A percentile compares a stretch with the other conserved stretches of the same genome.
phyloP scores from a whole-genome alignment of 1,284 basidiomycete genomes.

The Coniferiporia sulphurascens region DNA sequence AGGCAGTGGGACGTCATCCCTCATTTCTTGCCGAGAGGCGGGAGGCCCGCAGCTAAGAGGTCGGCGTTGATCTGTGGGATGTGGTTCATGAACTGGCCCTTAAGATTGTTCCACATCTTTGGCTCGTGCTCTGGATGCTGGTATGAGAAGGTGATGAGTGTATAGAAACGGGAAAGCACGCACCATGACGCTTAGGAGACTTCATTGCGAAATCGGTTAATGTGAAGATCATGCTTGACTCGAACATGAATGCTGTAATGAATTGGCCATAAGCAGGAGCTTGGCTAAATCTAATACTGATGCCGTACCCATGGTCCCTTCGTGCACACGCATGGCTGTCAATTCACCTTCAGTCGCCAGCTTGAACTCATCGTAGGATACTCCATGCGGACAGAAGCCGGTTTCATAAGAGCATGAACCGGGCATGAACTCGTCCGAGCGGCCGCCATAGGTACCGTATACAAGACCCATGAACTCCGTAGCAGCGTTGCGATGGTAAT shows the following conservation, averaged over 20 bases:
- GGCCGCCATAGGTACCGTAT: conserved; percentile 54
- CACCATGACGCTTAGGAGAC: conserved; percentile 50
- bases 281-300: too few species aligned
- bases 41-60: conserved; percentile 42
- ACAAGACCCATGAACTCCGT: conserved; percentile 61
- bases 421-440: conserved; percentile 56
- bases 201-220: conserved; percentile 61
- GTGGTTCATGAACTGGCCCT: conserved; percentile 53
- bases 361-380: conserved; percentile 54
- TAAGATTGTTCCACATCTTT: conserved; percentile 58
- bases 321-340: conserved; percentile 44
- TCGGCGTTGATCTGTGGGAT: conserved; percentile 51
- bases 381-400: conserved; percentile 58
- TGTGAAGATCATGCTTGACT: conserved; percentile 56
- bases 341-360: conserved; percentile 47
- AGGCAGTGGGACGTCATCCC: not conserved
- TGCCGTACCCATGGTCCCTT: conserved; percentile 48
- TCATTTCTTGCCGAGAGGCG: conserved; percentile 19
- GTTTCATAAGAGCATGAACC: conserved; percentile 58
- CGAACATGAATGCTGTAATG: conserved; percentile 56
- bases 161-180: conserved; percentile 20
- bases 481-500: conserved; percentile 60
- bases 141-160: not conserved
- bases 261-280: too few species aligned
- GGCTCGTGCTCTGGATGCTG: conserved; percentile 43